Evolutionary conservation across 2,329 filamentous ascomycete genomes (phyloP).

Genomic region (Aspergillus flavus): DNA sequence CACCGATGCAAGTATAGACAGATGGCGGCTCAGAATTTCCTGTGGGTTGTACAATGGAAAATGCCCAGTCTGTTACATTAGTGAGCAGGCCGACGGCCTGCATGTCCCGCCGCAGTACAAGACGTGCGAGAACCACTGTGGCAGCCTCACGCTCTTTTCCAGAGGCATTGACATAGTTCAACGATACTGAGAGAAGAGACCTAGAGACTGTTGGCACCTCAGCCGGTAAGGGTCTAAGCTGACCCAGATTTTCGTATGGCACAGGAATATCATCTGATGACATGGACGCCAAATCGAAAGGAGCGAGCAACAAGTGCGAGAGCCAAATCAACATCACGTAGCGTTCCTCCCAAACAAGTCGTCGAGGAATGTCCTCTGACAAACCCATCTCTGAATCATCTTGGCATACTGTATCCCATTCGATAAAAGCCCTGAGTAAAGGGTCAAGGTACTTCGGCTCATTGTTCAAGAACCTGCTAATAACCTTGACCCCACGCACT

Average conservation of each 20-base stretch:
- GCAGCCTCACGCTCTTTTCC: conserved; percentile 91
- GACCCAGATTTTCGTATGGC: conserved; percentile 35
- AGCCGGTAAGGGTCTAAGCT: conserved; percentile 51
- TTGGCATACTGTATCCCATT: conserved; percentile 42
- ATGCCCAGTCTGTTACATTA: conserved; percentile 70
- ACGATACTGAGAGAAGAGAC: conserved; percentile 70
- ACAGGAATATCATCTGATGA: conserved; percentile 55
- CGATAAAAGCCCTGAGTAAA: conserved; percentile 74
- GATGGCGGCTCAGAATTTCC: conserved; percentile 46
- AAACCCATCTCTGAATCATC: conserved; percentile 18
- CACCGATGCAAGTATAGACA: conserved; percentile 76
- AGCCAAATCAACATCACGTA: conserved; percentile 89
- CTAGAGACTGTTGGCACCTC: conserved; percentile 70
- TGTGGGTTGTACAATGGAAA: conserved; percentile 59
- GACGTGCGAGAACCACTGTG: conserved; percentile 76
- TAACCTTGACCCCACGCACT: conserved; percentile 88
- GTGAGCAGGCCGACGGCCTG: conserved; percentile 71
- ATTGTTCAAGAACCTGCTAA: conserved; percentile 87
- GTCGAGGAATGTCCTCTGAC: conserved; percentile 23
- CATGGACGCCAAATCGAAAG: conserved; percentile 87
- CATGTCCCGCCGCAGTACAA: conserved; percentile 88
- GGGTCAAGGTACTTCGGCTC: conserved; percentile 84
- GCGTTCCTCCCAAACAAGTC: conserved; percentile 80
- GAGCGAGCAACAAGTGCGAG: conserved; percentile 77
- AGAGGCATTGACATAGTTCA: conserved; percentile 70